phyloP scores from a whole-genome alignment of 2,329 filamentous ascomycete species.

The Alternaria gansuensis region DNA sequence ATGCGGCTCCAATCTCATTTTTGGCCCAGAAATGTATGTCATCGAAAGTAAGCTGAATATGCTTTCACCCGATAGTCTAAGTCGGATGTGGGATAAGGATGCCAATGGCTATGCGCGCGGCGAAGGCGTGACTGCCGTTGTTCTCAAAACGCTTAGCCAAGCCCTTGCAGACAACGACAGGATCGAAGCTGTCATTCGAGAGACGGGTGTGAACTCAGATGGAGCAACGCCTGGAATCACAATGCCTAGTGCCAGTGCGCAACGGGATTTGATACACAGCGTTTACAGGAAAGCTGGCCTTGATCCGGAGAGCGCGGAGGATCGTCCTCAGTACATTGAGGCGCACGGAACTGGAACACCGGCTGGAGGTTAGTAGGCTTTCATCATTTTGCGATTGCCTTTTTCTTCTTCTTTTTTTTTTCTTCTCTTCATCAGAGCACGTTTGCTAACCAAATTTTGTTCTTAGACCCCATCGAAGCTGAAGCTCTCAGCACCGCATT shows the following conservation, averaged over 20 bases:
- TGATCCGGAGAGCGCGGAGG: slow-evolving; percentile 25
- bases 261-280: slow-evolving; percentile 41
- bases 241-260: slow-evolving; percentile 57
- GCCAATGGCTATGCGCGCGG: slow-evolving; percentile 63
- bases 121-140: slow-evolving; percentile 61
- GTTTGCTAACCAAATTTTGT: not conserved
- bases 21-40: slow-evolving; percentile 31
- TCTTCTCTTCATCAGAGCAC: not conserved
- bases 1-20: slow-evolving; percentile 22
- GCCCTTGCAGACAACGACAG: slow-evolving; percentile 60
- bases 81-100: slow-evolving; percentile 45
- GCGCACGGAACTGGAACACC: slow-evolving; percentile 33
- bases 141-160: slow-evolving; percentile 61
- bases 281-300: slow-evolving; percentile 53
- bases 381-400: slow-evolving; percentile 15
- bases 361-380: slow-evolving; percentile 48
- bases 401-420: too few relatives aligned
- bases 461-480: slow-evolving; percentile 35
- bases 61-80: slow-evolving; percentile 42
- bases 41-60: slow-evolving; percentile 41
- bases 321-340: slow-evolving; percentile 40
- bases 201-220: slow-evolving; percentile 51
- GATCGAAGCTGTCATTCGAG: slow-evolving; percentile 54
- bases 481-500: slow-evolving; percentile 22
- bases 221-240: slow-evolving; percentile 55